phyloP scores from a whole-genome alignment of 106 monocot species.

The Phalaenopsis aphrodite region DNA sequence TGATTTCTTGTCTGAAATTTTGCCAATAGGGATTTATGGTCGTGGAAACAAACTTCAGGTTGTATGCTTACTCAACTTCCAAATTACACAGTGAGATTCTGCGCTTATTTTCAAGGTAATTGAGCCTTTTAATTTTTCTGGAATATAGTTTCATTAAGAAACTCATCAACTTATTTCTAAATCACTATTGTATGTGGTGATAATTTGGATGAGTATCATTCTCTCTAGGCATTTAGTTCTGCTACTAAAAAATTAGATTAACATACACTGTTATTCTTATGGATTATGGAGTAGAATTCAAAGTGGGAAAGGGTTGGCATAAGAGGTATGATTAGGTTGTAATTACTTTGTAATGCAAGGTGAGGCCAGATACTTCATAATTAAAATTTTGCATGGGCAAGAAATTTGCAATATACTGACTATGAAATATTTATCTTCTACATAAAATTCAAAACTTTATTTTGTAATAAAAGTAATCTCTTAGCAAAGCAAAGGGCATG shows the following conservation, averaged over 20 bases:
- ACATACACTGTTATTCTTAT: not conserved
- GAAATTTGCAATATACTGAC: no score
- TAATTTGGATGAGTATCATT: not conserved
- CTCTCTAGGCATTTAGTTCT: not conserved
- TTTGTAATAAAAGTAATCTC: no score
- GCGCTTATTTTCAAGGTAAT: conserved; percentile 87
- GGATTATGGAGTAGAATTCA: not conserved
- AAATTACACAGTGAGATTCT: conserved; percentile 93
- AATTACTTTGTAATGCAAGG: no score
- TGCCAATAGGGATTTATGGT: conserved; percentile 84
- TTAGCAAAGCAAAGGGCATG: no score
- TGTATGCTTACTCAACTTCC: conserved; percentile 94
- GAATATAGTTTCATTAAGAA: not conserved
- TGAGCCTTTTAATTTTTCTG: not conserved
- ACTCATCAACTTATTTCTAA: not conserved
- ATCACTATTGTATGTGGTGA: not conserved
- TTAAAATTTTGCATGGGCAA: no score
- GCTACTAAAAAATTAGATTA: not conserved
- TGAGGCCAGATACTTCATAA: no score
- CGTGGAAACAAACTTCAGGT: conserved; percentile 94
- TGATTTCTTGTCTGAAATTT: not conserved
- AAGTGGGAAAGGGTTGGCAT: not conserved
- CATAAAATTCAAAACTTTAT: no score
- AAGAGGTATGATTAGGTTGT: no score
- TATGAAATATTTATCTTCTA: no score